Evolutionary conservation across 75 land plant species (phyloP).

Genomic region (Cunninghamia lanceolata): DNA sequence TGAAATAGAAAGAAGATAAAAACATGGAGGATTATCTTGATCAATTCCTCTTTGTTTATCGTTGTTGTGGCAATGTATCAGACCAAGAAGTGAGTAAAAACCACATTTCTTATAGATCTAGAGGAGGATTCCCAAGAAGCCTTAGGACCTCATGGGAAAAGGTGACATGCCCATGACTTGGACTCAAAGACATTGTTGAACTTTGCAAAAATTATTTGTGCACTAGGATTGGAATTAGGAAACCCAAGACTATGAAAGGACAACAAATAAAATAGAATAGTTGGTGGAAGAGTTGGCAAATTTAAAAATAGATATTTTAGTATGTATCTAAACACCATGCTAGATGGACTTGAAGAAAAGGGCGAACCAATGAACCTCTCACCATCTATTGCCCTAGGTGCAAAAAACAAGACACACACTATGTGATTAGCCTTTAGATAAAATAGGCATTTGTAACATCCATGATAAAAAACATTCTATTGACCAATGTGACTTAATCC

Average conservation of each 20-base stretch:
- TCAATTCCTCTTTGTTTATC: not conserved
- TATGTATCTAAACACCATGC: no score
- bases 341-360: not conserved
- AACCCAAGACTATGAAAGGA: no score
- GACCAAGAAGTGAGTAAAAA: not conserved
- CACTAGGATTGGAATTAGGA: not conserved
- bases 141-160: not conserved
- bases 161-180: not conserved
- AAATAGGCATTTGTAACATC: not conserved
- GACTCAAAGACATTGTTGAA: no score
- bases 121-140: not conserved
- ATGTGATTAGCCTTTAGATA: not conserved
- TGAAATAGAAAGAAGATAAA: not conserved
- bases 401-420: not conserved
- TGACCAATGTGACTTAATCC: no score
- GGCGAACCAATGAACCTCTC: not conserved
- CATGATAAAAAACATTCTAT: not conserved
- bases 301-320: no score
- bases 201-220: not conserved
- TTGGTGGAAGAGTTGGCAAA: no score
- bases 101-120: not conserved
- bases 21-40: not conserved
- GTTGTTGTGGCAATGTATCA: not conserved
- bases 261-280: no score
- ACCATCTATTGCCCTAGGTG: not conserved